These are phyloP conservation scores for Paraconiothyrium brasiliense DNA, from an alignment of 2,329 filamentous ascomycete species.

Conservation along the genomic window DNA sequence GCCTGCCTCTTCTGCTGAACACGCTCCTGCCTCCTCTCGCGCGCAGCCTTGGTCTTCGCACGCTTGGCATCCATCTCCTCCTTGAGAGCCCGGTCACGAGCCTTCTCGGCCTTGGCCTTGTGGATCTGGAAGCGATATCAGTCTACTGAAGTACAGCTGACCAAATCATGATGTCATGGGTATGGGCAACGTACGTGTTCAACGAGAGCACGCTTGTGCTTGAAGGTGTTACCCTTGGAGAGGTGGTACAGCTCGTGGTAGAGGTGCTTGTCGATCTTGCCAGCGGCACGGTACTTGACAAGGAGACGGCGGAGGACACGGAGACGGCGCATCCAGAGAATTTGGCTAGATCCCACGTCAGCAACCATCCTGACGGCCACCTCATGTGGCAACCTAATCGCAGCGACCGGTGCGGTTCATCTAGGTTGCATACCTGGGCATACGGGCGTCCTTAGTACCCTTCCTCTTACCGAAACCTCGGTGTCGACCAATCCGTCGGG, in stretches of 20 bases:
- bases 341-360: slow-evolving; percentile 71
- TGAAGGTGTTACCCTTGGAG: slow-evolving; percentile 99
- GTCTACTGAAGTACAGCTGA: slow-evolving; percentile 31
- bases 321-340: slow-evolving; percentile 99
- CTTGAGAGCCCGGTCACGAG: slow-evolving; percentile 93
- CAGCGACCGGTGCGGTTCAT: slow-evolving; percentile 23
- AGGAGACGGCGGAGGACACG: slow-evolving; percentile 98
- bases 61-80: slow-evolving; percentile 99
- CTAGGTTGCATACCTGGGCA: slow-evolving; percentile 80
- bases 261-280: slow-evolving; percentile 99
- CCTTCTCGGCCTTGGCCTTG: slow-evolving; percentile 99
- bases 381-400: slow-evolving; percentile 14
- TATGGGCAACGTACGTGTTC: slow-evolving; percentile 86
- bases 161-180: slow-evolving; percentile 49
- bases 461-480: slow-evolving; percentile 99
- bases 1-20: slow-evolving; percentile 89
- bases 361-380: slow-evolving; percentile 30
- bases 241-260: slow-evolving; percentile 99
- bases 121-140: slow-evolving; percentile 76
- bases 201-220: slow-evolving; percentile 99
- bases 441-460: slow-evolving; percentile 99
- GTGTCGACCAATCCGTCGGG: slow-evolving; percentile 95
- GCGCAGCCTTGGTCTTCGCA: slow-evolving; percentile 99
- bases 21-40: slow-evolving; percentile 97
- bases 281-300: slow-evolving; percentile 99